Conservation (phyloP, 257 asterid species). For the Forsythia viridissima region DNA sequence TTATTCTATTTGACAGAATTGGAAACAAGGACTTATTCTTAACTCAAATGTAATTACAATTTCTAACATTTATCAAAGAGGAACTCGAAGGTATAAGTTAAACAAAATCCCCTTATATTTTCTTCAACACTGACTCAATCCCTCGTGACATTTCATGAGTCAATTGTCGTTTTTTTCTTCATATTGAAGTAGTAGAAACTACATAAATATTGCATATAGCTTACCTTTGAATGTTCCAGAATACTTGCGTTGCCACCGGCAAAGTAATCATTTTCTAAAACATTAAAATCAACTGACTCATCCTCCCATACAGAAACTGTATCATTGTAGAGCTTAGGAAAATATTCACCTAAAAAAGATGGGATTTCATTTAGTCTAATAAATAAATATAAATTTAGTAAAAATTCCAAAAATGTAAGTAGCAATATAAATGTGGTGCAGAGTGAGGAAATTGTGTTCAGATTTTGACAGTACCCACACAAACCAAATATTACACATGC, state of each 20-base stretch:
- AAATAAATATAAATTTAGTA: background rate
- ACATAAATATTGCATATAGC: background rate
- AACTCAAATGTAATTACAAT: background rate
- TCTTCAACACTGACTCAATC: background rate
- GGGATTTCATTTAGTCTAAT: background rate
- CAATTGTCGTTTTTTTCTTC: too few species aligned
- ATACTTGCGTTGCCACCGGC: conserved; percentile 66
- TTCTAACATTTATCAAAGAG: background rate
- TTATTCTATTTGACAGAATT: background rate
- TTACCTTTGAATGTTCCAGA: conserved; percentile 63
- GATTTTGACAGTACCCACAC: background rate
- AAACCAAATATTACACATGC: background rate
- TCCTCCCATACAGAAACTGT: conserved; percentile 80
- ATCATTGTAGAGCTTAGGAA: conserved; percentile 65
- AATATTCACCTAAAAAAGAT: conserved; percentile 64
- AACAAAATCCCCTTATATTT: background rate
- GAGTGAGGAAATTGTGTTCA: background rate
- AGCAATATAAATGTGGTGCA: background rate
- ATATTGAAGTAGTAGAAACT: too few species aligned
- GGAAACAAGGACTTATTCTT: background rate
- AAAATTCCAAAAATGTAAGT: background rate
- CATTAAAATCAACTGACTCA: conserved; percentile 72
- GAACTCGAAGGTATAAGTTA: background rate
- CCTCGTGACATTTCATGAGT: background rate
- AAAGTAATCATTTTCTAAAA: conserved; percentile 64